These are phyloP conservation scores for Neurospora terricola DNA, from an alignment of 495 filamentous ascomycete species.

Conservation along the genomic window DNA sequence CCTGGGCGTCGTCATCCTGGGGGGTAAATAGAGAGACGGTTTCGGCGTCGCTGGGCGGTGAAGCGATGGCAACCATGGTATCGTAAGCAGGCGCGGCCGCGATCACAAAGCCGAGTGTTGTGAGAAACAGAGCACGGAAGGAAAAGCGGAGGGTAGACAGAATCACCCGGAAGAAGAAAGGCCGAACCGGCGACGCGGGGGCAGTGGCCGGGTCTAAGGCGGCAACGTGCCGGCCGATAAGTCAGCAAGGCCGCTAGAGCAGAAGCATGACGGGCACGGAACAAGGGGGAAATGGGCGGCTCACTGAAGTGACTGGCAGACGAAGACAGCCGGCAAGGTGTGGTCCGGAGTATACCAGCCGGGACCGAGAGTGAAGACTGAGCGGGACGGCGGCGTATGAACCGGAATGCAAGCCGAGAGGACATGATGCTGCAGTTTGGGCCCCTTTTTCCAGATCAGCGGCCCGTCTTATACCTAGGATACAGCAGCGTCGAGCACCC, in stretches of 20 bases:
- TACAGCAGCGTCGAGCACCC: neutral
- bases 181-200: neutral
- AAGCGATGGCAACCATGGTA: constrained; percentile 35
- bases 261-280: neutral
- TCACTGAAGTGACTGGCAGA: neutral
- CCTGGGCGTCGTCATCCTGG: constrained; percentile 44
- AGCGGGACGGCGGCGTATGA: constrained; percentile 4
- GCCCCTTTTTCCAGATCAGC: neutral
- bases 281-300: neutral
- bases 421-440: constrained; percentile 8
- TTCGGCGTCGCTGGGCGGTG: constrained; percentile 59
- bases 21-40: constrained; percentile 58
- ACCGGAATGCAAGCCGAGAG: constrained; percentile 4
- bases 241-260: neutral
- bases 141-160: constrained; percentile 14
- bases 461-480: neutral
- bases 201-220: neutral
- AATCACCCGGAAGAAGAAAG: constrained; percentile 16
- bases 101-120: constrained; percentile 45
- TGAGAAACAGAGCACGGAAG: constrained; percentile 33
- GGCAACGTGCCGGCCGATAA: neutral
- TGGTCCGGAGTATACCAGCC: constrained; percentile 1
- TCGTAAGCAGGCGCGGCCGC: constrained; percentile 36
- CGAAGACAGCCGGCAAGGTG: neutral
- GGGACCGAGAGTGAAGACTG: constrained; percentile 1